Conservation (phyloP, 495 filamentous ascomycete species). For the Astrothelium subdiscretum region DNA sequence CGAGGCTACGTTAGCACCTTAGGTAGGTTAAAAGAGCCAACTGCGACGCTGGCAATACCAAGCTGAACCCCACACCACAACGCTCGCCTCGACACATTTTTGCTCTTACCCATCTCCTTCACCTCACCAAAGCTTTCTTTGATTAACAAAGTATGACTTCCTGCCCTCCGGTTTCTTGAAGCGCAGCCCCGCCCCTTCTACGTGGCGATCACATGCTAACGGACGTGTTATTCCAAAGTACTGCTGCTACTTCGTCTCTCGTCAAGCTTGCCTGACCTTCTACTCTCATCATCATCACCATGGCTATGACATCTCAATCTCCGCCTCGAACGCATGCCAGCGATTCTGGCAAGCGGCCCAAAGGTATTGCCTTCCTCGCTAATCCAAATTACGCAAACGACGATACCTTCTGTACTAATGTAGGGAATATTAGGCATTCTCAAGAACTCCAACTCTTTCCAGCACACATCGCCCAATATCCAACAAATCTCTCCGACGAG, state of each 20-base stretch:
- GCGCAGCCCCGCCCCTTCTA: neutral
- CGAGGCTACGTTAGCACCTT: conserved; percentile 1
- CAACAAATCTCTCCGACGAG: conserved; percentile 26
- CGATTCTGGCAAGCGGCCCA: neutral
- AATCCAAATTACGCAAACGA: neutral
- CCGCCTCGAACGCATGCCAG: neutral
- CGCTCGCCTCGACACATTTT: neutral
- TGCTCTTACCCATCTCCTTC: neutral
- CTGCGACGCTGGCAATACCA: neutral
- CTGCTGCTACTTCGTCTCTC: no score
- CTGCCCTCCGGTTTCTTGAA: no score
- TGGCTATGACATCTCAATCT: neutral
- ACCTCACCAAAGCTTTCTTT: neutral
- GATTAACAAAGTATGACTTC: no score
- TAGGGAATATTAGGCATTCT: conserved; percentile 58
- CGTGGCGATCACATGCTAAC: neutral
- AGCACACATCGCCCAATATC: conserved; percentile 41
- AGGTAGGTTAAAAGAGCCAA: neutral
- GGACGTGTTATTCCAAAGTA: no score
- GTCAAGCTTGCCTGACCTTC: neutral
- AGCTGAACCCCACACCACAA: neutral
- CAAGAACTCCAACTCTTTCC: conserved; percentile 64
- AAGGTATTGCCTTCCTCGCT: neutral
- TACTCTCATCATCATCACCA: neutral
- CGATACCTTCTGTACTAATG: neutral